These are phyloP conservation scores for Basipetospora chlamydospora DNA, from an alignment of 2,329 filamentous ascomycete species.

Conservation along the genomic window DNA sequence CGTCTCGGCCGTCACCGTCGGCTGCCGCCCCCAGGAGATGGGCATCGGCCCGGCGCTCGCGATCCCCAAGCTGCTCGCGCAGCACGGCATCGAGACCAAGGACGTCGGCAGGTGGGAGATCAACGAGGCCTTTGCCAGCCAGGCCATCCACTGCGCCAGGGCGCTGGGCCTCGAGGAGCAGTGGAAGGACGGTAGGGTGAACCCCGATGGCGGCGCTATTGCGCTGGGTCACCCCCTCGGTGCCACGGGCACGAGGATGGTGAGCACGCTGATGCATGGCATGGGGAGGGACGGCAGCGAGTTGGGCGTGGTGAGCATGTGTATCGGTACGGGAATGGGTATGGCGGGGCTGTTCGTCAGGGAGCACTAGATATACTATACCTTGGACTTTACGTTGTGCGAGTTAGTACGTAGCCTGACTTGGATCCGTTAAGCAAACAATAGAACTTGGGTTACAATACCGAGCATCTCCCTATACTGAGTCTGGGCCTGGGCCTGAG, in stretches of 20 bases:
- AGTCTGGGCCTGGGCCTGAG: too few relatives aligned
- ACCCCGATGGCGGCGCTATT: constrained; percentile 86
- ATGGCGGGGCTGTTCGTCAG: constrained; percentile 55
- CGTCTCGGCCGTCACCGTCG: constrained; percentile 59
- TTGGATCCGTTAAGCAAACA: too few relatives aligned
- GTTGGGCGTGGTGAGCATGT: constrained; percentile 84
- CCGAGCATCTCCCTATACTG: too few relatives aligned
- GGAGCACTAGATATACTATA: constrained; percentile 33
- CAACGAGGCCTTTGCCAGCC: constrained; percentile 67
- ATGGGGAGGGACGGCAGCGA: constrained; percentile 55
- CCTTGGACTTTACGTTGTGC: too few relatives aligned
- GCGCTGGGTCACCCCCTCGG: constrained; percentile 87
- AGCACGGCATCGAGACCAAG: constrained; percentile 47
- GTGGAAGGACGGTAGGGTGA: constrained; percentile 56
- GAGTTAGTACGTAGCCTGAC: too few relatives aligned
- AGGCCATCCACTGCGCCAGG: constrained; percentile 56
- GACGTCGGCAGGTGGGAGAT: constrained; percentile 86
- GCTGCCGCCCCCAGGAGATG: constrained; percentile 86
- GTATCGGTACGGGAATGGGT: constrained; percentile 69
- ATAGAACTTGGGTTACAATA: too few relatives aligned
- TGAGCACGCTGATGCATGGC: constrained; percentile 55
- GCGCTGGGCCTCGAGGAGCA: constrained; percentile 50
- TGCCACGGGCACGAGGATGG: constrained; percentile 71
- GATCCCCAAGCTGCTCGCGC: constrained; percentile 65
- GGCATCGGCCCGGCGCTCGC: constrained; percentile 77